Conservation (phyloP, 73 alveolate species). For the Symbiodinium natans region DNA sequence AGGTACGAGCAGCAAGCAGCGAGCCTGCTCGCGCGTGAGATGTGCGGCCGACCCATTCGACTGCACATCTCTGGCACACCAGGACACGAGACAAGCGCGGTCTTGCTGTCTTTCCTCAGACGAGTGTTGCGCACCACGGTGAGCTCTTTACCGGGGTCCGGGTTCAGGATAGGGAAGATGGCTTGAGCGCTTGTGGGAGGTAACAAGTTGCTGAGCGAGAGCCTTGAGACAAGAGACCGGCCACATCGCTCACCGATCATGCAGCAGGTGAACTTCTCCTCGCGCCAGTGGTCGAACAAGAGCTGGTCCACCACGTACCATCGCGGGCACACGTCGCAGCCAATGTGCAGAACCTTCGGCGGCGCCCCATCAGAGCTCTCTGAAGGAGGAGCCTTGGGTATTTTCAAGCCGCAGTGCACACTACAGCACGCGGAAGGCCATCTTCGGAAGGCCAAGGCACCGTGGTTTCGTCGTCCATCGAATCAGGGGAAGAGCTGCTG, state of each 20-base stretch:
- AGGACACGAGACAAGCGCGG: constrained; percentile 48
- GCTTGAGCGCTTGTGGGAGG: too few relatives aligned
- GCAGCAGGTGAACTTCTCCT: constrained; percentile 82
- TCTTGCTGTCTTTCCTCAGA: constrained; percentile 45
- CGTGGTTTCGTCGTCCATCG: not conserved
- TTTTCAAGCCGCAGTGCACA: too few relatives aligned
- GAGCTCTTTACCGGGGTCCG: too few relatives aligned
- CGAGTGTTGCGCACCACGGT: too few relatives aligned
- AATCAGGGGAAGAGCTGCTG: not conserved
- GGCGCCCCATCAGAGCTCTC: not conserved
- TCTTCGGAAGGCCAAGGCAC: not conserved
- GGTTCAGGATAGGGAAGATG: too few relatives aligned
- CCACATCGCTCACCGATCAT: constrained; percentile 72
- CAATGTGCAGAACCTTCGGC: constrained; percentile 63
- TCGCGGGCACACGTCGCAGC: constrained; percentile 80
- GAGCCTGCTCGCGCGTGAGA: constrained; percentile 13
- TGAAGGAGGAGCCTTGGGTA: not conserved
- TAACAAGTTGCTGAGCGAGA: too few relatives aligned
- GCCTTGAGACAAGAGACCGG: constrained; percentile 9
- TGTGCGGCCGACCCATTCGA: constrained; percentile 45
- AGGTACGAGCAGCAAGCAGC: not conserved
- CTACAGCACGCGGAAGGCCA: not conserved
- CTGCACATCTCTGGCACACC: constrained; percentile 22
- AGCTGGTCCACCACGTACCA: constrained; percentile 85
- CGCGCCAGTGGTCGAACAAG: constrained; percentile 62